Evolutionary conservation across 192 early-diverging fungal genomes (phyloP).

Genomic region (Backusella parvicylindrica): DNA sequence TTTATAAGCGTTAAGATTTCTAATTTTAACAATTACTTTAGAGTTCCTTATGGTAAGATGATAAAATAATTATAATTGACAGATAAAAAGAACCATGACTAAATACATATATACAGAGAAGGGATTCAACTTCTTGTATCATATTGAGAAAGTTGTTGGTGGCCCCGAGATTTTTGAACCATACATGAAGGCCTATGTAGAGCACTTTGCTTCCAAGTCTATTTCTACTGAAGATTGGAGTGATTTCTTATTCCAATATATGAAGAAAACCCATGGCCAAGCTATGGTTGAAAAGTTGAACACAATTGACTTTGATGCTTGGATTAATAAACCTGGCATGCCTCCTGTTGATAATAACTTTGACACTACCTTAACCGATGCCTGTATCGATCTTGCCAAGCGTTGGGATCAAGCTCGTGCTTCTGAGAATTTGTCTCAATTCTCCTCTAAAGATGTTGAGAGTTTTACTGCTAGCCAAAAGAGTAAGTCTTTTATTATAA

Average conservation of each 20-base stretch:
- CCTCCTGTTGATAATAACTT: conserved; percentile 83
- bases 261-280: conserved; percentile 58
- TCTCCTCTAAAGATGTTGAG: conserved; percentile 61
- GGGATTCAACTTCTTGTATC: conserved; percentile 92
- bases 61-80: neutral
- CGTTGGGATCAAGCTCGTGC: conserved; percentile 67
- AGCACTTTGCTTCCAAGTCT: conserved; percentile 79
- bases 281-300: conserved; percentile 71
- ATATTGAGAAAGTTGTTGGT: conserved; percentile 87
- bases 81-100: neutral
- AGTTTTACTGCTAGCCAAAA: conserved; percentile 74
- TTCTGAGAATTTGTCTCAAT: conserved; percentile 45
- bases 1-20: neutral
- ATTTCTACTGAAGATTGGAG: conserved; percentile 92
- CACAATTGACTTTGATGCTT: conserved; percentile 86
- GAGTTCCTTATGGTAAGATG: conserved; percentile 74
- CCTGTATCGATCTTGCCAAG: conserved; percentile 74
- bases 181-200: conserved; percentile 78
- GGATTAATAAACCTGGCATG: conserved; percentile 89
- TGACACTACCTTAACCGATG: conserved; percentile 81
- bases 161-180: conserved; percentile 83
- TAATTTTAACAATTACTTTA: neutral
- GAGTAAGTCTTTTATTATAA: conserved; percentile 19
- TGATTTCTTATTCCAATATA: conserved; percentile 73
- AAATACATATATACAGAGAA: conserved; percentile 68